Conservation (phyloP, 257 asterid genomes). For the Primulina huaijiensis region DNA sequence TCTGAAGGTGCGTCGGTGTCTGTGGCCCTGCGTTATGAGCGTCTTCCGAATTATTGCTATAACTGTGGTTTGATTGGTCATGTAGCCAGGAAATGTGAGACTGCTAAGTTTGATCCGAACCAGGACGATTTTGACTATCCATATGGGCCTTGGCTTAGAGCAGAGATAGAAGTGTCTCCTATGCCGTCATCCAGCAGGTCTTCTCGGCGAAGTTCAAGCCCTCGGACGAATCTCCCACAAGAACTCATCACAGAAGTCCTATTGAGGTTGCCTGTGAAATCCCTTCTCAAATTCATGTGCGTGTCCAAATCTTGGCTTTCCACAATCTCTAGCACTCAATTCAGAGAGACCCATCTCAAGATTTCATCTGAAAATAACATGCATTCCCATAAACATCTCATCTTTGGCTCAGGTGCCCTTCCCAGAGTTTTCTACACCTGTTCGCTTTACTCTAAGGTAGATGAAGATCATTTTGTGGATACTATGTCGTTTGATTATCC, state of each 20-base stretch:
- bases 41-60: no score
- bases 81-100: no score
- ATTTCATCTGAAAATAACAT: not conserved
- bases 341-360: not conserved
- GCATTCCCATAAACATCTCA: not conserved
- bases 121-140: no score
- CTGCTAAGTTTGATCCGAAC: no score
- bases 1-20: no score
- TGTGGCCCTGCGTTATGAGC: no score
- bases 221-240: no score
- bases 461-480: not conserved
- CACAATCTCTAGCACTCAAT: conserved; percentile 5
- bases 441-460: conserved; percentile 10
- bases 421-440: conserved; percentile 9
- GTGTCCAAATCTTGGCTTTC: conserved; percentile 1
- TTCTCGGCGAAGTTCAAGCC: no score
- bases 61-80: no score
- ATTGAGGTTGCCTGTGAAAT: conserved; percentile 19
- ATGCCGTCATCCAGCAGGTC: no score
- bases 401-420: not conserved
- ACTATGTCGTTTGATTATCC: conserved; percentile 15
- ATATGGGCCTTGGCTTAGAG: no score
- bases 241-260: not conserved
- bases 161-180: no score
- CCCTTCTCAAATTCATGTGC: conserved; percentile 4